Base-by-base conservation (phyloP, 2,329 filamentous ascomycete species). In the Trichoderma guizhouense region DNA sequence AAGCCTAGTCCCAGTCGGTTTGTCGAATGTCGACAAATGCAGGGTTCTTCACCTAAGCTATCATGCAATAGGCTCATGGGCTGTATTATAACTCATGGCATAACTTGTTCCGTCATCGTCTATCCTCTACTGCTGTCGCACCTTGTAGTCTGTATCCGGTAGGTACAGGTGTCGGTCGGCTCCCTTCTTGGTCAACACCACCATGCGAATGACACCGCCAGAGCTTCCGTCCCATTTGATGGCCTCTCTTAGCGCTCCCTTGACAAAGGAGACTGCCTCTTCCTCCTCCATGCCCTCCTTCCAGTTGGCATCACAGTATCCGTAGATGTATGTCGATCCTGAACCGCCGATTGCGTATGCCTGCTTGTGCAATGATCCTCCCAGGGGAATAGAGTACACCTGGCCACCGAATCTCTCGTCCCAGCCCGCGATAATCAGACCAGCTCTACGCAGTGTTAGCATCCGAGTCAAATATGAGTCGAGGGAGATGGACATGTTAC, bases 201-300 rank as follows among this genome's bases (percentile, higher is more conserved):
- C 95, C 93, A 99, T 94, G 77, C 96, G 91, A 79, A 99, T 99
- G 73, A 99, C 96, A 85, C 96, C 96, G 76, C 96, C 96, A 3
- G 96, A 98, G 86, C 95, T 98, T 75, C 96, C 96, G 81, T 99
- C 96, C 96, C 96, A 99, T 85, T 97, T 97, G 88, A 99, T 98
- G 18, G 96, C 96, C 87, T 99, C 95, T 79, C 90, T 86, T 80
- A 99, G 86, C 36, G 96, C 91, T 62, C 91, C 92, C 86, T 97
- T 98, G 81, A 99, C 96, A 79, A 99, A 99, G 53, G 91, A 84
- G 75, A 99, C 91, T 1, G 96, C 96, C 74, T 97, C 95, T 70
- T 90, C 87, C 86, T 98, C 94, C 68, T 92, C 93, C 95, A 99
- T 98, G 75, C 90, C 90, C 84, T 98, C 96, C 82, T 87, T 90